Evolutionary conservation across 2,329 filamentous ascomycete genomes (phyloP), one percentile per base, ranked within the genome.

Genomic region (Pezicula rhizophila): DNA sequence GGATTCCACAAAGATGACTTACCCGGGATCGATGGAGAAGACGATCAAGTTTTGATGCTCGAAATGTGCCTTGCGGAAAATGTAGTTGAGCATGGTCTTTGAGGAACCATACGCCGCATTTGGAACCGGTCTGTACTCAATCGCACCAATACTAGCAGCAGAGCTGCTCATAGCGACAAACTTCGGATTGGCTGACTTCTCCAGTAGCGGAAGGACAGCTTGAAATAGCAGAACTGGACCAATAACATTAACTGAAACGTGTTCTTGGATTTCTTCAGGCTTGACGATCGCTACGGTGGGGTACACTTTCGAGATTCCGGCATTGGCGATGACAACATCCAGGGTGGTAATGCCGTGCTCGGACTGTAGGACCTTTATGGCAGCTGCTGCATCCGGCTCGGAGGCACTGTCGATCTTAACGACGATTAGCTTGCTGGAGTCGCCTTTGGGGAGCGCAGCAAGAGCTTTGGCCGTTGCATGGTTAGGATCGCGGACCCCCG

Each of bases 291-390:
- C 49, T 1, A 69, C 64, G 0, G 57, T 53, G 0, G 65, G 66
- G 34, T 57, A 70, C 14, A 55, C 44, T 4, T 63, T 60, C 4
- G 58, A 57, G 10, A 74, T 69, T 11, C 68, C 76, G 0, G 76
- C 75, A 56, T 79, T 80, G 40, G 75, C 72, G 45, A 80, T 71
- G 2, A 80, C 67, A 5, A 76, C 58, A 52, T 80, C 75, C 2
- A 79, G 50, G 20, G 66, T 59, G 4, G 60, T 56, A 52, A 79
- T 70, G 3, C 64, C 64, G 44, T 58, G 37, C 12, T 66, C 51
- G 2, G 46, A 25, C 1, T 61, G 52, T 0, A 73, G 59, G 2
- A 60, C 52, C 23, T 62, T 45, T 1, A 69, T 60, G 2, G 69
- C 69, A 12, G 58, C 53, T 3, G 57, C 54, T 0, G 70, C 55